These are phyloP conservation scores for Macadamia integrifolia DNA, from an alignment of 164 flowering plant species.

Conservation along the genomic window DNA sequence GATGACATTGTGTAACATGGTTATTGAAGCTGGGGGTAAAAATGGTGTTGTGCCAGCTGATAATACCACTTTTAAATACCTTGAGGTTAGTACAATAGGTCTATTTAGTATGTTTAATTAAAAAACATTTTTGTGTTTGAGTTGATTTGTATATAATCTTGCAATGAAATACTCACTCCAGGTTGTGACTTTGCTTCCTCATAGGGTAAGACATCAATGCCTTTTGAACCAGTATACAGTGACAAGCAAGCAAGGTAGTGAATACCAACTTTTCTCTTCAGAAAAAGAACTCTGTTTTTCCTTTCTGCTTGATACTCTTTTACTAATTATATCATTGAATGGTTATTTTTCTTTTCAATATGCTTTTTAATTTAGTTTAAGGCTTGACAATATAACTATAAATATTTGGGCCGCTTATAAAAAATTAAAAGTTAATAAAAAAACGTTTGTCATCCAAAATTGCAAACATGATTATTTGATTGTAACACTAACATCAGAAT, in stretches of 20 bases:
- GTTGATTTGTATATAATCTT: neutral
- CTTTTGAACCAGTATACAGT: constrained; percentile 85
- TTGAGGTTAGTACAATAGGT: constrained; percentile 54
- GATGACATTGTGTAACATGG: constrained; percentile 99
- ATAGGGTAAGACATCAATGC: constrained; percentile 77
- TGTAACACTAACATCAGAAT: too few species aligned
- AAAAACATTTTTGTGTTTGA: neutral
- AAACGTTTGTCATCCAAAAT: too few species aligned
- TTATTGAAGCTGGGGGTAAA: constrained; percentile 99
- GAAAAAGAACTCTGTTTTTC: too few species aligned
- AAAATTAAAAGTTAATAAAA: too few species aligned
- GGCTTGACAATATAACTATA: too few species aligned
- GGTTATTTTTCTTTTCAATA: too few species aligned
- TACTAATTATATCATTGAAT: too few species aligned
- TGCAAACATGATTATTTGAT: too few species aligned
- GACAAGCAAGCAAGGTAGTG: constrained; percentile 80
- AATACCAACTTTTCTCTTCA: too few species aligned
- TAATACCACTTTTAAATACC: constrained; percentile 74
- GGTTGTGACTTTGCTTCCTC: neutral
- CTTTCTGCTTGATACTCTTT: too few species aligned
- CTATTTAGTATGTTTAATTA: neutral
- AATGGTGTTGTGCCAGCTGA: constrained; percentile 97
- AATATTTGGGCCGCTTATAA: too few species aligned
- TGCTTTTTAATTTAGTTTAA: too few species aligned
- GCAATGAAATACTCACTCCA: neutral